phyloP scores from a whole-genome alignment of 306 rosid genomes.

The Castanospermum australe region DNA sequence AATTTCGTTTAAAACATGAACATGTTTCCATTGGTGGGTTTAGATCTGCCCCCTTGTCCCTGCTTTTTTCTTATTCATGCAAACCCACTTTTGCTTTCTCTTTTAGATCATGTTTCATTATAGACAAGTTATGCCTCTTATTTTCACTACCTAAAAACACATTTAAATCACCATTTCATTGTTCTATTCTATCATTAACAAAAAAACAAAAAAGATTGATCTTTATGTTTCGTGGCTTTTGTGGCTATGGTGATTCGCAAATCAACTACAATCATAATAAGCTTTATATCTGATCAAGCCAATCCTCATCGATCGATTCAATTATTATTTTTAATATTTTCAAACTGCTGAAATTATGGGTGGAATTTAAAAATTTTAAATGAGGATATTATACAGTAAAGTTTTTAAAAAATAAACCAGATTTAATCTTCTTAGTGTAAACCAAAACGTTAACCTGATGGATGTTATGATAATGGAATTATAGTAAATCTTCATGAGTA shows the following conservation, averaged over 20 bases:
- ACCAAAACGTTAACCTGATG: neutral
- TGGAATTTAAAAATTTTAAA: too few relatives aligned
- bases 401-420: too few relatives aligned
- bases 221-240: neutral
- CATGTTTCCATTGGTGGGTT: slow-evolving; percentile 55
- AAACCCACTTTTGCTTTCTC: slow-evolving; percentile 23
- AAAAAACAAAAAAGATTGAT: neutral
- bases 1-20: slow-evolving; percentile 48
- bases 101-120: slow-evolving; percentile 15
- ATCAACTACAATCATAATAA: too few relatives aligned
- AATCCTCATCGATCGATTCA: too few relatives aligned
- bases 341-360: too few relatives aligned
- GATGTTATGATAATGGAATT: neutral
- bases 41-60: slow-evolving; percentile 24
- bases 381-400: too few relatives aligned
- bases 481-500: neutral
- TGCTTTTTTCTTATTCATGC: slow-evolving; percentile 15
- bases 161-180: neutral
- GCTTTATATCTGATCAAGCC: too few relatives aligned
- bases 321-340: too few relatives aligned
- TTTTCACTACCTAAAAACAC: neutral
- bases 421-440: too few relatives aligned
- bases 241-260: too few relatives aligned
- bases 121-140: neutral
- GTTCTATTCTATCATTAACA: neutral